Base-by-base conservation (phyloP, 495 filamentous ascomycete species). In the Trypethelium eluteriae region DNA sequence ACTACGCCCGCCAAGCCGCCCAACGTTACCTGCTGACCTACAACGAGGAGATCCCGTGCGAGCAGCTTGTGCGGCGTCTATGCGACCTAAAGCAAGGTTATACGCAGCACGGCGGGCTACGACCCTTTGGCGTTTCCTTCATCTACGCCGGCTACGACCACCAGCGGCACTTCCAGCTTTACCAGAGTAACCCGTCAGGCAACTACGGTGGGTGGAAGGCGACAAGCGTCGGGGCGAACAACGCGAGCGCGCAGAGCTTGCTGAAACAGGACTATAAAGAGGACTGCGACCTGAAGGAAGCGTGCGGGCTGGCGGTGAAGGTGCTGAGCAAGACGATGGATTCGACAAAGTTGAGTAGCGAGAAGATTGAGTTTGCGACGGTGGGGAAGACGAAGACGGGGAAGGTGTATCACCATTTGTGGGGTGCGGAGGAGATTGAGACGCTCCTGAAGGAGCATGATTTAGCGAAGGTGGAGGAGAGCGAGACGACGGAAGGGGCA, bases 321-420 rank as follows among this genome's bases (percentile, higher is more conserved):
- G 94, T 98, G 64, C 80, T 99, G 69, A 97, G 93, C 84, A 99
- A 99, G 86, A 99, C 94, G 3, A 99, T 99, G 95, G 94, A 99
- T 78, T 93, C 91, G 50, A 97, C 94, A 5, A 98, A 96, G 83
- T 78, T 99, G 73, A 96, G 91, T 83, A 96, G 92, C 74, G 93
- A 98, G 82, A 99, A 99, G 84, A 96, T 99, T 77, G 94, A 99
- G 78, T 98, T 99, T 76, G 94, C 94, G 72, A 99, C 94, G 34
- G 93, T 99, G 69, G 94, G 94, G 69, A 91, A 91, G 82, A 96
- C 93, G 74, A 88, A 89, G 79, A 84, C 89, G 70, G 94, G 94
- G 69, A 93, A 93, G 81, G 89, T 98, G 73, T 98, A 96, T 83
- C 94, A 99, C 77, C 91, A 94, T 75, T 82, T 99, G 71, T 99